Evolutionary conservation across 495 filamentous ascomycete genomes (phyloP).

Genomic region (Pseudotulostoma volvatum): DNA sequence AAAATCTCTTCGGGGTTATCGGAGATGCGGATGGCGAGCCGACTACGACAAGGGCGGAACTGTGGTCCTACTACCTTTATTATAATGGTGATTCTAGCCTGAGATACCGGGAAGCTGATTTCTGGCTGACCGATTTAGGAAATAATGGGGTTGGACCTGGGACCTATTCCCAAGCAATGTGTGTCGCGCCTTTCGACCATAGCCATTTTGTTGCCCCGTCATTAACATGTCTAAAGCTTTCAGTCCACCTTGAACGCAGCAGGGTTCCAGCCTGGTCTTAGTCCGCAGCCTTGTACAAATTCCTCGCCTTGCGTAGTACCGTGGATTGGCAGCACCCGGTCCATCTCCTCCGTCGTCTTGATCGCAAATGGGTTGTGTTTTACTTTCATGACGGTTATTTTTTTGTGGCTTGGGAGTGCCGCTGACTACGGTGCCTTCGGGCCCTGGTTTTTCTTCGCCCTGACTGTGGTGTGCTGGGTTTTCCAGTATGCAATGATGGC

Average conservation of each 20-base stretch:
- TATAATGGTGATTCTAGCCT: conserved; percentile 20
- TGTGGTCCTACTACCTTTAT: conserved; percentile 36
- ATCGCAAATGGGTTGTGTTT: conserved; percentile 37
- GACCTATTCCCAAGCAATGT: conserved; percentile 31
- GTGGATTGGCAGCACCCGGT: conserved; percentile 28
- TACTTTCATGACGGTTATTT: conserved; percentile 33
- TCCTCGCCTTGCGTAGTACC: conserved; percentile 29
- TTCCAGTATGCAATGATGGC: conserved; percentile 32
- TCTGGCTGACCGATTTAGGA: conserved; percentile 16
- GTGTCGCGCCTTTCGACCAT: conserved; percentile 3
- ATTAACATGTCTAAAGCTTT: no score
- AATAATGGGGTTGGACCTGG: conserved; percentile 34
- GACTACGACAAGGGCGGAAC: conserved; percentile 29
- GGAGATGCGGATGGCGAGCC: conserved; percentile 27
- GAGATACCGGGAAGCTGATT: neutral
- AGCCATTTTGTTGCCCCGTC: neutral
- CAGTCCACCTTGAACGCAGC: conserved; percentile 31
- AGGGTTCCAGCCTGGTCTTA: conserved; percentile 27
- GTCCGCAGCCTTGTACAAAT: conserved; percentile 22
- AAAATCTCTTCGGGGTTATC: conserved; percentile 24
- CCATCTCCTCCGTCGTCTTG: conserved; percentile 29
- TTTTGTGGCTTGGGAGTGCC: conserved; percentile 31
- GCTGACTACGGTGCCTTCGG: conserved; percentile 36
- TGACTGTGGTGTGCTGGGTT: conserved; percentile 33
- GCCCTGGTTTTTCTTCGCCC: conserved; percentile 27